Conservation (phyloP, 768 basidiomycete genomes). For the Hericium rajendrae region DNA sequence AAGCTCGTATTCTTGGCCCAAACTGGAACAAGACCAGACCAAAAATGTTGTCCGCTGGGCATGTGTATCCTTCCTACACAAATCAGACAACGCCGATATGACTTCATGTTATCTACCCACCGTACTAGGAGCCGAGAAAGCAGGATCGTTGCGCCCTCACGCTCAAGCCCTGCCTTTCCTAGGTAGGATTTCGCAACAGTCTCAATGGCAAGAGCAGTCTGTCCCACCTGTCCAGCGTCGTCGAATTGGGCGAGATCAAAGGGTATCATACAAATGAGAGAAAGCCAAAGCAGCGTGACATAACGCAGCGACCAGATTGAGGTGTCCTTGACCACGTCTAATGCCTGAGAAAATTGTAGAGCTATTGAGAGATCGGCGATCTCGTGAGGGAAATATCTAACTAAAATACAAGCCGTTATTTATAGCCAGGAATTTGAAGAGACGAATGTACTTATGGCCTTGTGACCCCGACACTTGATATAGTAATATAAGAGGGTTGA, state of each 20-base stretch:
- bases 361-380: conserved; percentile 73
- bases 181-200: conserved; percentile 48
- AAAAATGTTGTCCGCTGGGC: conserved; percentile 5
- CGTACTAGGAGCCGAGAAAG: conserved; percentile 76
- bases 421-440: not conserved
- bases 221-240: conserved; percentile 38
- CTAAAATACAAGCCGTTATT: conserved; percentile 31
- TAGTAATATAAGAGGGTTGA: conserved; percentile 65
- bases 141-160: conserved; percentile 74
- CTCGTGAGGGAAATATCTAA: conserved; percentile 90
- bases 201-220: conserved; percentile 52
- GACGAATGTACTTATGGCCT: conserved; percentile 70
- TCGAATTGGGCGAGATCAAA: conserved; percentile 87
- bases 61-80: conserved; percentile 43
- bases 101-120: conserved; percentile 25
- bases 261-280: conserved; percentile 87
- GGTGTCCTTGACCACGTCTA: conserved; percentile 30
- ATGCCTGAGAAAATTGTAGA: conserved; percentile 49
- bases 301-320: conserved; percentile 75
- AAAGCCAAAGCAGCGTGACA: conserved; percentile 84
- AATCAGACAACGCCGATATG: not conserved
- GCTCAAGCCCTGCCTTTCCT: conserved; percentile 67
- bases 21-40: conserved; percentile 2
- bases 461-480: conserved; percentile 83
- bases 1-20: conserved; percentile 1